Evolutionary conservation across 83 land plant species (phyloP).

Genomic region (Isoetes engelmannii): DNA sequence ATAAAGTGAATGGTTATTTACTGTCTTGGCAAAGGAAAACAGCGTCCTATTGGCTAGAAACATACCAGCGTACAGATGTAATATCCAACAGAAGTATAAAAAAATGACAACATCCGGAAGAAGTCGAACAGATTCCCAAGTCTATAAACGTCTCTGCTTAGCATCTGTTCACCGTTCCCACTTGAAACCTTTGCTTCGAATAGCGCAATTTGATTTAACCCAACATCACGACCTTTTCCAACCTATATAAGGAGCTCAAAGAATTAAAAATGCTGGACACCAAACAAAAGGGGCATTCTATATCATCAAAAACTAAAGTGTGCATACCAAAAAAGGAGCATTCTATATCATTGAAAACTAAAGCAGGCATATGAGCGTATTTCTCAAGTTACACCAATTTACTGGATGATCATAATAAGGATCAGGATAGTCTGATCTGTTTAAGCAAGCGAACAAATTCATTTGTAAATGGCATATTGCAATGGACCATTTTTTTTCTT

Average conservation of each 20-base stretch:
- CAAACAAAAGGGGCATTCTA: too few relatives aligned
- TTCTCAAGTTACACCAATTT: too few relatives aligned
- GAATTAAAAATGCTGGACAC: too few relatives aligned
- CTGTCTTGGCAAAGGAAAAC: constrained; percentile 3
- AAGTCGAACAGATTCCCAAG: constrained; percentile 92
- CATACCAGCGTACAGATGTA: constrained; percentile 88
- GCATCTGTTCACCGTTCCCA: constrained; percentile 94
- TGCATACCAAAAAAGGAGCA: too few relatives aligned
- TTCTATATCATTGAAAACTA: too few relatives aligned
- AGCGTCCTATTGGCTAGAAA: not conserved
- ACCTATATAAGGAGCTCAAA: constrained; percentile 34
- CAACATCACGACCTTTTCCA: constrained; percentile 96
- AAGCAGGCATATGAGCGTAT: too few relatives aligned
- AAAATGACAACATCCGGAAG: constrained; percentile 88
- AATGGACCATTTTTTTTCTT: too few relatives aligned
- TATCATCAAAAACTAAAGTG: too few relatives aligned
- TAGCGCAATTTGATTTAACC: constrained; percentile 74
- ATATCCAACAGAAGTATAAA: constrained; percentile 82
- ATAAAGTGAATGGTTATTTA: constrained; percentile 6
- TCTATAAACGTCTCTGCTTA: constrained; percentile 83
- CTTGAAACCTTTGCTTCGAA: constrained; percentile 91
- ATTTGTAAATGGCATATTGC: too few relatives aligned
- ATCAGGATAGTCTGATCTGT: too few relatives aligned
- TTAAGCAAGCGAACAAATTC: too few relatives aligned
- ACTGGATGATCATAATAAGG: too few relatives aligned